Evolutionary conservation across 345 rosid genomes (phyloP).

Genomic region (Boechera divaricarpa): DNA sequence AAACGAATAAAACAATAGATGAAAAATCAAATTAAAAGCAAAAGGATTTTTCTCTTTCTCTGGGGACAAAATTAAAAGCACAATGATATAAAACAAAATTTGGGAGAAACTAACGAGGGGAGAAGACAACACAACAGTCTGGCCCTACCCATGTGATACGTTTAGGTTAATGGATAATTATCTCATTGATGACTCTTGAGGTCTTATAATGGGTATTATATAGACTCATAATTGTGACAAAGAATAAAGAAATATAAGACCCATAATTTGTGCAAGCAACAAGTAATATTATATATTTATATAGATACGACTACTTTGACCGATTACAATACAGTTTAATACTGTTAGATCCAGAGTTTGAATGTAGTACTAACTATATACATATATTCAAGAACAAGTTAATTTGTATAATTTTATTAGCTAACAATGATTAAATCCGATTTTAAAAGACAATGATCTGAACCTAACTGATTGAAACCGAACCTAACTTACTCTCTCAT

Average conservation of each 20-base stretch:
- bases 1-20: not conserved
- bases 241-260: not conserved
- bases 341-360: not conserved
- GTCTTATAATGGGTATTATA: slow-evolving; percentile 15
- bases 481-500: slow-evolving; percentile 16
- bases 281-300: not conserved
- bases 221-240: not conserved
- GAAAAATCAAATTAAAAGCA: not conserved
- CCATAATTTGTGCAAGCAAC: slow-evolving; percentile 18
- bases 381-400: not conserved
- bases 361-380: too few relatives aligned
- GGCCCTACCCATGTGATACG: slow-evolving; percentile 43
- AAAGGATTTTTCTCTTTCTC: too few relatives aligned
- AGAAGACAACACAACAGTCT: slow-evolving; percentile 25
- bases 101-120: slow-evolving; percentile 22
- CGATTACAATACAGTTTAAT: not conserved
- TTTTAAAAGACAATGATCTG: not conserved
- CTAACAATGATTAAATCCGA: not conserved
- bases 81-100: not conserved
- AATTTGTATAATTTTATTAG: not conserved
- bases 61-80: not conserved
- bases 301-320: slow-evolving; percentile 9
- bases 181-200: slow-evolving; percentile 36
- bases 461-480: slow-evolving; percentile 1
- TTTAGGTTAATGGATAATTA: slow-evolving; percentile 31